These are phyloP conservation scores for Collybiopsis confluens DNA, from an alignment of 768 basidiomycete genomes.

Conservation along the genomic window DNA sequence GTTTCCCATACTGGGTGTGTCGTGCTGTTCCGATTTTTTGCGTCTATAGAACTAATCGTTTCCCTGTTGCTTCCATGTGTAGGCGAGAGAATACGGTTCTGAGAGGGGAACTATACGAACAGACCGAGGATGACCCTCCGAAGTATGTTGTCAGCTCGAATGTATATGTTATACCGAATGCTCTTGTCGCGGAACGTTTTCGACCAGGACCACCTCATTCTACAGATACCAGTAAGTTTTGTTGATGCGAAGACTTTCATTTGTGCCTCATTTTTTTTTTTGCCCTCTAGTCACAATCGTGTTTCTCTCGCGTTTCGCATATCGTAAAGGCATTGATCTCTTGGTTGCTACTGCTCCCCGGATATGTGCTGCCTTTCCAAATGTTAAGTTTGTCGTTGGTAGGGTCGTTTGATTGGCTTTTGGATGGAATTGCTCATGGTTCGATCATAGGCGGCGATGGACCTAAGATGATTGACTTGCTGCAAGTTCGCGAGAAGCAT, in stretches of 20 bases:
- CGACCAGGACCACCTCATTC: slow-evolving; percentile 51
- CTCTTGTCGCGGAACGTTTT: slow-evolving; percentile 85
- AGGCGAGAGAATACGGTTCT: slow-evolving; percentile 98
- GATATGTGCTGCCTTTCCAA: slow-evolving; percentile 80
- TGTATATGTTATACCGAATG: slow-evolving; percentile 92
- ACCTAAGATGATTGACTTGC: slow-evolving; percentile 88
- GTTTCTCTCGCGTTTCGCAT: slow-evolving; percentile 84
- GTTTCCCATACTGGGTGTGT: slow-evolving; percentile 94
- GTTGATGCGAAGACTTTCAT: background rate
- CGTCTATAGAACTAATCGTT: slow-evolving; percentile 1
- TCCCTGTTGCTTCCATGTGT: background rate
- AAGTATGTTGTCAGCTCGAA: slow-evolving; percentile 45
- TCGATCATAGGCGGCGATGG: slow-evolving; percentile 78
- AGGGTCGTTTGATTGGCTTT: slow-evolving; percentile 13
- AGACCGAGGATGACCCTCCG: slow-evolving; percentile 36
- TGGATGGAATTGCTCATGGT: background rate
- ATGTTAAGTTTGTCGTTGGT: slow-evolving; percentile 89
- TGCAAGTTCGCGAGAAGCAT: slow-evolving; percentile 94
- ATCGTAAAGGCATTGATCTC: slow-evolving; percentile 95
- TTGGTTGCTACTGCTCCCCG: slow-evolving; percentile 89
- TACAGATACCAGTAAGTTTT: slow-evolving; percentile 52
- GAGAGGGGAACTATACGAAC: slow-evolving; percentile 71
- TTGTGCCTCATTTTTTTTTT: background rate
- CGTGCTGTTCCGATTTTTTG: background rate
- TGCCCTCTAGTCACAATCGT: slow-evolving; percentile 78